A percentile compares a stretch with the other conserved stretches of the same genome.
phyloP scores from a whole-genome alignment of 129 eudicot species.

The carrot (Daucus carota) region DNA sequence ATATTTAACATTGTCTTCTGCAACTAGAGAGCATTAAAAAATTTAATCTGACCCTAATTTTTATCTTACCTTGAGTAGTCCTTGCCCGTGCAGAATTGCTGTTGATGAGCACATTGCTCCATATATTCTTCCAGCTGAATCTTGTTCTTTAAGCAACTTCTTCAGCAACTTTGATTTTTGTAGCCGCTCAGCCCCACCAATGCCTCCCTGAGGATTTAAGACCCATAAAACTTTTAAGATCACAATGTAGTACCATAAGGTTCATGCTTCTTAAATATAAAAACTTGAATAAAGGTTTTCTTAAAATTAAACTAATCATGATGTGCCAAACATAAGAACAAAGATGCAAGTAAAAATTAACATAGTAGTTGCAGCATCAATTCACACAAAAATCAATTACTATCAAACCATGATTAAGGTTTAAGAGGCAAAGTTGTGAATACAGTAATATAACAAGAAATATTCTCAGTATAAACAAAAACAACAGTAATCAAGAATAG shows the following conservation, averaged over 20 bases:
- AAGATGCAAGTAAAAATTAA: background rate
- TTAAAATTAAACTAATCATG: background rate
- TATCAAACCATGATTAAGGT: background rate
- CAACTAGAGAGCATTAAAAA: background rate
- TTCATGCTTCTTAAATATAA: background rate
- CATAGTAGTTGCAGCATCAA: background rate
- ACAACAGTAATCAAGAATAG: background rate
- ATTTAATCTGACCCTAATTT: background rate
- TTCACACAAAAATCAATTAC: background rate
- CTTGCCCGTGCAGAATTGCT: slow-evolving; percentile 53
- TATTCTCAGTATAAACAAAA: background rate
- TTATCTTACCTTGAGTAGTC: slow-evolving; percentile 54
- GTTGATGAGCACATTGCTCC: slow-evolving; percentile 71
- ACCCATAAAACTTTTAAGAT: background rate
- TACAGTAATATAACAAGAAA: background rate
- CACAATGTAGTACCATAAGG: background rate
- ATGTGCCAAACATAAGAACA: background rate
- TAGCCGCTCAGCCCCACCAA: slow-evolving; percentile 52
- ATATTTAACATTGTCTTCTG: background rate
- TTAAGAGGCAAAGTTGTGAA: background rate
- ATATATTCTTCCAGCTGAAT: slow-evolving; percentile 43
- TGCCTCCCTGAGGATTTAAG: slow-evolving; percentile 54
- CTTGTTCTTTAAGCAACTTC: slow-evolving; percentile 86
- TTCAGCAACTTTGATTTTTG: slow-evolving; percentile 69
- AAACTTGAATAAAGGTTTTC: background rate